Evolutionary conservation across 164 flowering plant genomes (phyloP), one percentile per base, ranked within the genome.

Genomic region (Tinospora cordifolia): DNA sequence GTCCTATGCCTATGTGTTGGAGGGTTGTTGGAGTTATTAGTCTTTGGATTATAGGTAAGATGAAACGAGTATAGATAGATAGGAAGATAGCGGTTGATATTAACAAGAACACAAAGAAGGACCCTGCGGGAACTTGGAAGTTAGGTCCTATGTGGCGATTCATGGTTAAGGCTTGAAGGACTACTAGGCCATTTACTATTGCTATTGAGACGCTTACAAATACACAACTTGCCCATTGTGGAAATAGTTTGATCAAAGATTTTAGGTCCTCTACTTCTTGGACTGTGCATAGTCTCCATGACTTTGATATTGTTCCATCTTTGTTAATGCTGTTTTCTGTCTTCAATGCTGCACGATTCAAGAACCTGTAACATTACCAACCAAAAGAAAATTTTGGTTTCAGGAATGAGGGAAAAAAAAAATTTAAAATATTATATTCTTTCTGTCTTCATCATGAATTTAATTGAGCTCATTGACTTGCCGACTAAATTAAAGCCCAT

Each of bases 61-160:
- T 25, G 46, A 70, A 49, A 25, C 67, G 73, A 14, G 59, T 66
- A 4, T 41, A 15, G 63, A 84, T 0, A 49, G 76, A 5, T 27
- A 88, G 67, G 5, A 74, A 74, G 54, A 84, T 47, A 58, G 83
- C 75, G 0, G 88, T 70, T 62, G 85, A 69, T 30, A 82, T 4
- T 0, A 85, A 38, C 9, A 51, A 19, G 47, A 85, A 58, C 58
- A 88, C 88, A 2, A 44, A 2, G 64, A 88, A 58, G 3, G 93
- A 79, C 0, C 84, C 88, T 0, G 90, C 86, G 6, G 93, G 90
- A 80, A 88, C 81, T 60, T 78, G 41, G 84, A 90, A 84, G n/a
- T n/a, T n/a, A n/a, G n/a, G n/a, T n/a, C n/a, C n/a, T n/a, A n/a
- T n/a, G n/a, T n/a, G n/a, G 58, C 93, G 84, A 77, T 90, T 88